Evolutionary conservation across 305 asterid genomes (phyloP).

Genomic region (Striga hermonthica): DNA sequence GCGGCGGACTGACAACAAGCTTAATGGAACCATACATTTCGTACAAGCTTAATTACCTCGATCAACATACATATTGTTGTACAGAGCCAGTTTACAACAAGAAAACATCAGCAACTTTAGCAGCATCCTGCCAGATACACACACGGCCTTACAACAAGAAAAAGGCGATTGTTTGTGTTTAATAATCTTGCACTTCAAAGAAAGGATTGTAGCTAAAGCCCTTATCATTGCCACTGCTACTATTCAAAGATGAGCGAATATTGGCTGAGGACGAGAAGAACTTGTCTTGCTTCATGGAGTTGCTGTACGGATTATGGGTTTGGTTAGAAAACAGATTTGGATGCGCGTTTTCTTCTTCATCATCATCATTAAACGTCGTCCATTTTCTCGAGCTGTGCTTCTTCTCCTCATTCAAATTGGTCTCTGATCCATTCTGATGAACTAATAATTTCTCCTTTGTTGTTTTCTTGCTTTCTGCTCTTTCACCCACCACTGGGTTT

Average conservation of each 20-base stretch:
- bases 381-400: constrained; percentile 36
- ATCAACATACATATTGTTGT: too few relatives aligned
- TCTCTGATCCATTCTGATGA: constrained; percentile 48
- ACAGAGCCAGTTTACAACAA: too few relatives aligned
- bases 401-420: constrained; percentile 59
- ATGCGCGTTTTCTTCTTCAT: constrained; percentile 62
- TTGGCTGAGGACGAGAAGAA: constrained; percentile 38
- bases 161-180: too few relatives aligned
- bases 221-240: constrained; percentile 56
- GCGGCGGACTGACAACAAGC: too few relatives aligned
- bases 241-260: constrained; percentile 32
- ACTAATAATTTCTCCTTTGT: constrained; percentile 41
- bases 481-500: constrained; percentile 24
- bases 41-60: too few relatives aligned
- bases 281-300: constrained; percentile 33
- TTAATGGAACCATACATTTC: too few relatives aligned
- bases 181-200: constrained; percentile 34
- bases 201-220: constrained; percentile 75
- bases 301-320: constrained; percentile 30
- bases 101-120: too few relatives aligned
- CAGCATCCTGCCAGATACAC: too few relatives aligned
- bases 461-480: constrained; percentile 45
- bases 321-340: constrained; percentile 63
- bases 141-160: too few relatives aligned
- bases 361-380: constrained; percentile 61